phyloP scores from a whole-genome alignment of 2,329 filamentous ascomycete species.

The Mollisiaceae sp. region DNA sequence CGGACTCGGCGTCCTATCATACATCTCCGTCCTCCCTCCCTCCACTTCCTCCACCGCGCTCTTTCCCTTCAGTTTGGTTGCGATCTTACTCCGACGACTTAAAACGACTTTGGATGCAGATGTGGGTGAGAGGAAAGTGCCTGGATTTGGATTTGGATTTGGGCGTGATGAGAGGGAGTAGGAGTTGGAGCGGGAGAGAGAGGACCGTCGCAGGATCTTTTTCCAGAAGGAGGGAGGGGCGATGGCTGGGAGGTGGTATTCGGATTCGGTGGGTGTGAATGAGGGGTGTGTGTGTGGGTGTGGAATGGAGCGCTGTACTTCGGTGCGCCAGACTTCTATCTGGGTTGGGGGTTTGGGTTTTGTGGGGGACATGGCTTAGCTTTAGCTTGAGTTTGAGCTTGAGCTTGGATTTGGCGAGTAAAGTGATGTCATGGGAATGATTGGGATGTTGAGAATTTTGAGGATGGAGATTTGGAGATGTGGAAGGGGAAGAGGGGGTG shows the following conservation, averaged over 20 bases:
- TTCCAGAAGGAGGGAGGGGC: slow-evolving; percentile 16
- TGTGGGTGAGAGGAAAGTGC: not conserved
- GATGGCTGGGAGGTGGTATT: not conserved
- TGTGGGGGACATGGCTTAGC: slow-evolving; percentile 24
- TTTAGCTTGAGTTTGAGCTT: too few relatives aligned
- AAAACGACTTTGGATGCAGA: not conserved
- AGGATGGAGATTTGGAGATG: not conserved
- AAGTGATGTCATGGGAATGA: too few relatives aligned
- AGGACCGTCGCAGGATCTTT: slow-evolving; percentile 4
- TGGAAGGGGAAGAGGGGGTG: not conserved
- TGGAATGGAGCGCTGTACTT: slow-evolving; percentile 47
- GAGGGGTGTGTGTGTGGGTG: too few relatives aligned
- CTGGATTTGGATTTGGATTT: not conserved
- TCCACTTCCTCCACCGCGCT: slow-evolving; percentile 16
- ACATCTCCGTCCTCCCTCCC: not conserved
- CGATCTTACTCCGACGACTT: not conserved
- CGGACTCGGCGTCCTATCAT: slow-evolving; percentile 1
- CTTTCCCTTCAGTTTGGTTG: not conserved
- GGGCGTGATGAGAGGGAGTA: too few relatives aligned
- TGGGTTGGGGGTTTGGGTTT: slow-evolving; percentile 30
- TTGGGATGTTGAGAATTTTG: too few relatives aligned
- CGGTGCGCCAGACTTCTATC: slow-evolving; percentile 56
- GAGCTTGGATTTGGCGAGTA: too few relatives aligned
- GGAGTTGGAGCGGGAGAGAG: too few relatives aligned
- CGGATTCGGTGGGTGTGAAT: not conserved